Conservation (phyloP, 371 early-diverging fungal genomes). For the Mycotypha africana region DNA sequence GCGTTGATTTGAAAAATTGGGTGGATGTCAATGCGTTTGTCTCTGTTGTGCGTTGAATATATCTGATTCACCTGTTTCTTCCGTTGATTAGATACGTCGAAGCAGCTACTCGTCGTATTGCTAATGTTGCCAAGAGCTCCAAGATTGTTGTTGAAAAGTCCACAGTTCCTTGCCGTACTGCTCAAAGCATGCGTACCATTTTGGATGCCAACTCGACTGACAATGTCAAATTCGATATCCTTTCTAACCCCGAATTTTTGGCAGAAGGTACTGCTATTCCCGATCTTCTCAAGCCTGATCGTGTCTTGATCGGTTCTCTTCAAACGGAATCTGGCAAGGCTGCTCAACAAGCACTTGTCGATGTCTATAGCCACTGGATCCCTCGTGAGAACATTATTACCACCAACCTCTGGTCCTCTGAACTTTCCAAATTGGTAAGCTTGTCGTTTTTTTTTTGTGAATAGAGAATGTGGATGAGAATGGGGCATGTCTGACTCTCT, state of each 20-base stretch:
- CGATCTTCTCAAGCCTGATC: slow-evolving; percentile 86
- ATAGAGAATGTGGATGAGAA: neutral
- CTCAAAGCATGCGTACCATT: slow-evolving; percentile 84
- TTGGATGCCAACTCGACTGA: slow-evolving; percentile 76
- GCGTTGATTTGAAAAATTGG: neutral
- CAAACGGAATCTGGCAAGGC: slow-evolving; percentile 70
- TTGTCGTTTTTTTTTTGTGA: too few species aligned
- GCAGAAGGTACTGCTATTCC: slow-evolving; percentile 92
- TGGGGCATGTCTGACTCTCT: neutral
- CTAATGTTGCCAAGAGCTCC: slow-evolving; percentile 73
- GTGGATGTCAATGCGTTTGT: neutral
- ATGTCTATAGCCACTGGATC: slow-evolving; percentile 83
- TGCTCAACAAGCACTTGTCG: slow-evolving; percentile 74
- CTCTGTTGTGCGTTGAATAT: neutral
- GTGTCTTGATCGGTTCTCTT: slow-evolving; percentile 89
- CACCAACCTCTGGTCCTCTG: slow-evolving; percentile 92
- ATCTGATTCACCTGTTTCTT: neutral
- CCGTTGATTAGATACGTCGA: slow-evolving; percentile 66
- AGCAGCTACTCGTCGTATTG: slow-evolving; percentile 84
- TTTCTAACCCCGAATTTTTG: slow-evolving; percentile 96
- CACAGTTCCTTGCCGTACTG: slow-evolving; percentile 94
- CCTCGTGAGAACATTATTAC: slow-evolving; percentile 84
- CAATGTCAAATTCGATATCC: slow-evolving; percentile 77
- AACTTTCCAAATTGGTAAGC: slow-evolving; percentile 84
- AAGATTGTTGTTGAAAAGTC: slow-evolving; percentile 95